These are phyloP conservation scores for Raphidocelis subcapitata DNA, from an alignment of 139 green algal species.

Conservation along the genomic window DNA sequence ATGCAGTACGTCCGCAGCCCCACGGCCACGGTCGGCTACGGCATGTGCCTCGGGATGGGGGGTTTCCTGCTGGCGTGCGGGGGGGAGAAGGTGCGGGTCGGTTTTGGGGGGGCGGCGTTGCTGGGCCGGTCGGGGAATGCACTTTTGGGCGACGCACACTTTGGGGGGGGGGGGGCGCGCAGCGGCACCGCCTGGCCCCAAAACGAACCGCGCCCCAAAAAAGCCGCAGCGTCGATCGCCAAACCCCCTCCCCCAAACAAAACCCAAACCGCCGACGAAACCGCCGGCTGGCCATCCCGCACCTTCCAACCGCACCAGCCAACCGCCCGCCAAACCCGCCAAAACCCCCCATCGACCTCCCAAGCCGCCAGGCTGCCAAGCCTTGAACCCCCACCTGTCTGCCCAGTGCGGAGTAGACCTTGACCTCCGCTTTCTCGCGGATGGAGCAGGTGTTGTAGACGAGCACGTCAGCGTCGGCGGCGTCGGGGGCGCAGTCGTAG, in stretches of 20 bases:
- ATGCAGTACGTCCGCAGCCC: conserved; percentile 92
- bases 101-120: not conserved
- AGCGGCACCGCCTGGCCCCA: not conserved
- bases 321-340: no score
- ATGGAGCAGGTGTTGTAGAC: conserved; percentile 99
- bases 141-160: no score
- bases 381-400: no score
- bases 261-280: no score
- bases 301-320: no score
- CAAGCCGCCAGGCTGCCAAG: no score
- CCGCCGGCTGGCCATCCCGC: no score
- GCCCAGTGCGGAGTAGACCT: conserved; percentile 92
- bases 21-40: conserved; percentile 94
- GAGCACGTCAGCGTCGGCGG: conserved; percentile 85
- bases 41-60: conserved; percentile 92
- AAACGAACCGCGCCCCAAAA: no score
- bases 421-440: conserved; percentile 94
- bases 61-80: conserved; percentile 92
- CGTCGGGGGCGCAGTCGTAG: conserved; percentile 78
- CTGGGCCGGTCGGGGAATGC: not conserved
- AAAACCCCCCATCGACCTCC: no score
- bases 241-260: no score
- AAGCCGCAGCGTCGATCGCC: no score
- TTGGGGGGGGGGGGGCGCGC: no score
- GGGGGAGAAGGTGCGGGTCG: conserved; percentile 80